Evolutionary conservation across 2,329 filamentous ascomycete species (phyloP).

Genomic region (Colletotrichum godetiae): DNA sequence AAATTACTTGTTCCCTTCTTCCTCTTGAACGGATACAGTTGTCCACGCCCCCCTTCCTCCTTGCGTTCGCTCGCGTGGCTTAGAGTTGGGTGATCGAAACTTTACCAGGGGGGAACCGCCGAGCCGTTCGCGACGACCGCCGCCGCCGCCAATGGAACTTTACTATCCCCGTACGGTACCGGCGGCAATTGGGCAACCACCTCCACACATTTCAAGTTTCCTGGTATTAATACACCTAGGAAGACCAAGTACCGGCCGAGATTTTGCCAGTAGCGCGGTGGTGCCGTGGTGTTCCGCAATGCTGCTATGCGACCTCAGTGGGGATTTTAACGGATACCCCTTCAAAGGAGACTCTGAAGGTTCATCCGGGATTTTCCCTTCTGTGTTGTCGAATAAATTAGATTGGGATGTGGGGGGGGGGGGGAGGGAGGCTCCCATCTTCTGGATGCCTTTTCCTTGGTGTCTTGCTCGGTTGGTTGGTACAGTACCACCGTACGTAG

Average conservation of each 20-base stretch:
- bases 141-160: background rate
- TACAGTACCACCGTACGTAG: background rate
- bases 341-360: conserved; percentile 3
- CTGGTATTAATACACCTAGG: background rate
- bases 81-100: conserved; percentile 8
- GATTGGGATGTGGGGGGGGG: background rate
- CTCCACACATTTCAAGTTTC: background rate
- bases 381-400: background rate
- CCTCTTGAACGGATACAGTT: background rate
- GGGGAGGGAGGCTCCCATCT: background rate
- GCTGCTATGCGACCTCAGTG: conserved; percentile 1
- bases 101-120: background rate
- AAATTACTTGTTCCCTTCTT: background rate
- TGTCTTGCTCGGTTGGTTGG: background rate
- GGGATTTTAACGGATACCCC: background rate
- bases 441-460: background rate
- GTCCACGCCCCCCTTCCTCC: background rate
- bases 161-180: background rate
- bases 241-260: conserved; percentile 12
- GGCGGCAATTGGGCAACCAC: background rate
- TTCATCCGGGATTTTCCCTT: conserved; percentile 5
- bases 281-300: background rate
- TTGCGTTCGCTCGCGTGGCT: conserved; percentile 15
- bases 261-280: background rate
- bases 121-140: background rate